phyloP scores from a whole-genome alignment of 208 protist genomes.

The Strigomonas culicis region DNA sequence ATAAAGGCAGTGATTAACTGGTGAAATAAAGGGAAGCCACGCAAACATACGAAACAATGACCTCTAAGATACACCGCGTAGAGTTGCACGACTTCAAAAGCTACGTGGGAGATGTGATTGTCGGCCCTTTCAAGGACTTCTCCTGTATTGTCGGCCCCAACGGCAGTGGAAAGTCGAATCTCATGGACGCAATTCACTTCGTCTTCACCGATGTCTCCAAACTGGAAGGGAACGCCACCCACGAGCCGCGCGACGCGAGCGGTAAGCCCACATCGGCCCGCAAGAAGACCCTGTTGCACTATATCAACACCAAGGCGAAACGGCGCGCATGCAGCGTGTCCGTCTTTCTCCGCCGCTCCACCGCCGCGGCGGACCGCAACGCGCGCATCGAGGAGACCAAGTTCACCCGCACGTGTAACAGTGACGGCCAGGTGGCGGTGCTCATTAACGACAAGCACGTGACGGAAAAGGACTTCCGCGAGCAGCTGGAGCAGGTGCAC shows the following conservation, averaged over 20 bases:
- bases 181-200: conserved; percentile 99
- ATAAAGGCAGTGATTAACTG: neutral
- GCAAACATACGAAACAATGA: conserved; percentile 25
- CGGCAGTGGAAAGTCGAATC: conserved; percentile 98
- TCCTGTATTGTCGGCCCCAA: conserved; percentile 99
- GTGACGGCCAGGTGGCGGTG: conserved; percentile 53
- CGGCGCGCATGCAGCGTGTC: conserved; percentile 65
- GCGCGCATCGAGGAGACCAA: conserved; percentile 36
- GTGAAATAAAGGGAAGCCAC: neutral
- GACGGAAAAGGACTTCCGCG: conserved; percentile 79
- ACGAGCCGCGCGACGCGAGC: neutral
- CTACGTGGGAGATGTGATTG: conserved; percentile 91
- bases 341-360: conserved; percentile 59
- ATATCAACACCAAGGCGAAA: conserved; percentile 86
- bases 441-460: conserved; percentile 78
- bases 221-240: conserved; percentile 16
- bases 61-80: conserved; percentile 76
- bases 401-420: conserved; percentile 77
- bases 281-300: conserved; percentile 76
- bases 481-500: conserved; percentile 52
- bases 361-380: conserved; percentile 8
- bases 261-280: conserved; percentile 50
- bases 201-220: conserved; percentile 89
- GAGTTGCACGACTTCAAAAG: conserved; percentile 99
- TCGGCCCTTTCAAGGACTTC: conserved; percentile 98